phyloP scores from a whole-genome alignment of 495 filamentous ascomycete genomes.

The Penicillium nucicola region DNA sequence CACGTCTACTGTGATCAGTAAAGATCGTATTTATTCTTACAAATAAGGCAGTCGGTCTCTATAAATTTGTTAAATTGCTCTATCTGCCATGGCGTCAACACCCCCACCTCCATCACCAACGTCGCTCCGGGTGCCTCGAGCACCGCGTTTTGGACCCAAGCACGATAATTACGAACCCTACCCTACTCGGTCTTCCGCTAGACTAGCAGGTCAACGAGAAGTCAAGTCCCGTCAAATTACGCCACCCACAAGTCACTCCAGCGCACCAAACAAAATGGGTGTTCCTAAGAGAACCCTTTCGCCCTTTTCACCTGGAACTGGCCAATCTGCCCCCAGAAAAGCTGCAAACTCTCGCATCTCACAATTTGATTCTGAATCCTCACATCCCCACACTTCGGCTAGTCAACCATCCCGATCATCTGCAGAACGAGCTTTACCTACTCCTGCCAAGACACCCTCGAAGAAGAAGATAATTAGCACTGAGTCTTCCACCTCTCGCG shows the following conservation, averaged over 20 bases:
- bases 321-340: not conserved
- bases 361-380: not conserved
- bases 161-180: conserved; percentile 71
- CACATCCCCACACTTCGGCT: conserved; percentile 7
- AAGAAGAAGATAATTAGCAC: conserved; percentile 58
- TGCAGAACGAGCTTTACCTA: conserved; percentile 62
- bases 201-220: conserved; percentile 41
- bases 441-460: conserved; percentile 81
- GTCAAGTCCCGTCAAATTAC: conserved; percentile 33
- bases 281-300: conserved; percentile 4
- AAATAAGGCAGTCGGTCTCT: not conserved
- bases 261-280: conserved; percentile 9
- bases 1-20: not conserved
- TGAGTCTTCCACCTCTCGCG: conserved; percentile 65
- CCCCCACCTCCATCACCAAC: conserved; percentile 56
- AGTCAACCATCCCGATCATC: conserved; percentile 22
- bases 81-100: conserved; percentile 55
- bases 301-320: not conserved
- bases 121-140: conserved; percentile 60
- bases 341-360: not conserved
- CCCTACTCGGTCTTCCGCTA: conserved; percentile 46
- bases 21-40: not conserved
- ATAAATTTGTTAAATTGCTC: not conserved
- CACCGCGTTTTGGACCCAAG: conserved; percentile 67
- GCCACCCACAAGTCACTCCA: conserved; percentile 33